Conservation (phyloP, 352 stramenopile species). For the Phytopythium litorale region DNA sequence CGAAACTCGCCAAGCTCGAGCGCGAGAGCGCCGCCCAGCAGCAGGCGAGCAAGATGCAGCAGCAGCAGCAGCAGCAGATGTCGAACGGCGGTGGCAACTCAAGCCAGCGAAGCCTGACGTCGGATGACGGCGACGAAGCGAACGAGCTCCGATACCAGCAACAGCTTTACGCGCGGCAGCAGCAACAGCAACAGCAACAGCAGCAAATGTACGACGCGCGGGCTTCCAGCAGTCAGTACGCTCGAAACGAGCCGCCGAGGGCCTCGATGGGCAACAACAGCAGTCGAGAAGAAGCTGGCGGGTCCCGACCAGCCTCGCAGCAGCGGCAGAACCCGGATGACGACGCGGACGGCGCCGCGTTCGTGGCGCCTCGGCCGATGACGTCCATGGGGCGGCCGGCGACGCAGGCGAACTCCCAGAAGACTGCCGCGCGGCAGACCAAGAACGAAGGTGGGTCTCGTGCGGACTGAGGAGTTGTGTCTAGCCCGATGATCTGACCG, state of each 20-base stretch:
- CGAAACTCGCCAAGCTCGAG: conserved; percentile 90
- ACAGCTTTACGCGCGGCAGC: conserved; percentile 16
- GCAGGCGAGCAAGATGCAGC: conserved; percentile 29
- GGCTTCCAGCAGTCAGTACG: conserved; percentile 5
- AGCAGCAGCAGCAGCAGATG: conserved; percentile 21
- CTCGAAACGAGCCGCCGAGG: neutral
- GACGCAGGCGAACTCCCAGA: conserved; percentile 26
- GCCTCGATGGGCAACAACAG: conserved; percentile 19
- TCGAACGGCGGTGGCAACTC: conserved; percentile 16
- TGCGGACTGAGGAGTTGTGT: neutral
- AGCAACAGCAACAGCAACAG: conserved; percentile 7
- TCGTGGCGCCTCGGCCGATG: conserved; percentile 33
- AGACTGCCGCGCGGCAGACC: conserved; percentile 17
- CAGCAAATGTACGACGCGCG: conserved; percentile 17
- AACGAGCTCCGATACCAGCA: conserved; percentile 9
- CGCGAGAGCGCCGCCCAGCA: conserved; percentile 37
- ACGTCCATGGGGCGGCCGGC: conserved; percentile 27
- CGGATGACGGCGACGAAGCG: conserved; percentile 23
- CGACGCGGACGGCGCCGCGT: conserved; percentile 30
- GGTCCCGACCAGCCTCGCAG: conserved; percentile 8
- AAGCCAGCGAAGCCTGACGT: conserved; percentile 10
- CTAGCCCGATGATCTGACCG: conserved; percentile 7
- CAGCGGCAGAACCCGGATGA: conserved; percentile 15
- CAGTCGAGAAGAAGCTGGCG: conserved; percentile 10
- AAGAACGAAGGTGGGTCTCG: conserved; percentile 56